Percentiles rank a stretch among this genome's conserved stretches.
These are phyloP conservation scores for Termitomyces sp. DNA, from an alignment of 768 basidiomycete genomes.

Conservation along the genomic window DNA sequence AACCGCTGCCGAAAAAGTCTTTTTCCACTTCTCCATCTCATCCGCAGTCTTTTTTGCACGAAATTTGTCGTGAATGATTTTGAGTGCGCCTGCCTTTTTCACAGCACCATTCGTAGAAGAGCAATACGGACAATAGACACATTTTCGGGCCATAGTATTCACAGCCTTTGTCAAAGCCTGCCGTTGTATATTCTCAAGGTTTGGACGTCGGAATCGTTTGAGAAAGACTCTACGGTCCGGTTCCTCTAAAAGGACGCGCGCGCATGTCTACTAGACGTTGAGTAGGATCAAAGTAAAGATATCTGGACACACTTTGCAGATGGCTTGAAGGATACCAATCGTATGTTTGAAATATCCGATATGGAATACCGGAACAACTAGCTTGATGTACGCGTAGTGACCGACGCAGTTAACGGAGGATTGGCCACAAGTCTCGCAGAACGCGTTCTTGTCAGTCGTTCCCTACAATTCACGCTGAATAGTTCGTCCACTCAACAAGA, in stretches of 20 bases:
- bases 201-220: slow-evolving; percentile 85
- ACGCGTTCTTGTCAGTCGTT: slow-evolving; percentile 87
- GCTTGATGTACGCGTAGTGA: slow-evolving; percentile 98
- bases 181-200: slow-evolving; percentile 90
- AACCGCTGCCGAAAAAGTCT: slow-evolving; percentile 75
- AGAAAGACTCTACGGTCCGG: slow-evolving; percentile 81
- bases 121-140: slow-evolving; percentile 90
- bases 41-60: slow-evolving; percentile 89
- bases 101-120: slow-evolving; percentile 91
- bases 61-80: slow-evolving; percentile 98
- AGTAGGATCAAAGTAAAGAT: neutral
- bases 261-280: slow-evolving; percentile 63
- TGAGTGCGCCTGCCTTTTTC: slow-evolving; percentile 92
- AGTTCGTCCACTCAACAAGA: neutral
- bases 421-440: slow-evolving; percentile 94
- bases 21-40: slow-evolving; percentile 85
- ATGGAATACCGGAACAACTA: slow-evolving; percentile 95
- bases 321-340: slow-evolving; percentile 88
- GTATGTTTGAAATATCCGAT: slow-evolving; percentile 98
- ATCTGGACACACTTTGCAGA: slow-evolving; percentile 77
- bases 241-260: slow-evolving; percentile 86
- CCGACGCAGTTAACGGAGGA: slow-evolving; percentile 93
- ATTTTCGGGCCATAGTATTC: slow-evolving; percentile 83
- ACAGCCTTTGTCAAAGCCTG: slow-evolving; percentile 81
- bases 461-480: slow-evolving; percentile 49